A percentile compares a stretch with the other conserved stretches of the same genome.
Evolutionary conservation across 345 rosid genomes (phyloP).

Genomic region (Clarkia xantiana): DNA sequence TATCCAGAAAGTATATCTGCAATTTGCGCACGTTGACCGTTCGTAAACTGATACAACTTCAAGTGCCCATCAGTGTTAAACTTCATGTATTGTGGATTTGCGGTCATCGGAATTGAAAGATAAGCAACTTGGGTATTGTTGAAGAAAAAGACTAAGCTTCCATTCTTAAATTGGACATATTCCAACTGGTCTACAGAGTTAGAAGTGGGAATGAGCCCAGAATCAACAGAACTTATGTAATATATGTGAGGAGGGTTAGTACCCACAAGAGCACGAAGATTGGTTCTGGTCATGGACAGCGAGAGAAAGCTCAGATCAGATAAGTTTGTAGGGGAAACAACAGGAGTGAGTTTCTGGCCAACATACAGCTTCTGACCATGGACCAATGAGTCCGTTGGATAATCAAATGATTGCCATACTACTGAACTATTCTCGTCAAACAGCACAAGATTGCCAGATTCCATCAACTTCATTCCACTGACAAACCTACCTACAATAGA

Average conservation of each 20-base stretch:
- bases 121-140: neutral
- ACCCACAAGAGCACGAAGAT: conserved; percentile 8
- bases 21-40: neutral
- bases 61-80: conserved; percentile 17
- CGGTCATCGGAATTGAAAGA: neutral
- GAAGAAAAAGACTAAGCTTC: neutral
- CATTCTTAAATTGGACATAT: conserved; percentile 5
- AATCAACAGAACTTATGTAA: neutral
- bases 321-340: conserved; percentile 2
- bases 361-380: conserved; percentile 6
- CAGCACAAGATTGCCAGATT: conserved; percentile 11
- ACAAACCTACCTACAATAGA: conserved; percentile 6
- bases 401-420: conserved; percentile 16
- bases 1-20: neutral
- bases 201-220: neutral
- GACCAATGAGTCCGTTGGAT: conserved; percentile 13
- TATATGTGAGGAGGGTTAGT: conserved; percentile 8
- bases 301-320: conserved; percentile 8
- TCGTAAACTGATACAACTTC: conserved; percentile 6
- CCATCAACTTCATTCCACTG: conserved; percentile 9
- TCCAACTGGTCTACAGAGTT: too few species aligned
- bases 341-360: conserved; percentile 10
- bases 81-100: conserved; percentile 11
- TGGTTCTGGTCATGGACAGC: conserved; percentile 5
- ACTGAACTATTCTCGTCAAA: neutral